Evolutionary conservation across 2,329 filamentous ascomycete species (phyloP).

Genomic region (Phoma sp.): DNA sequence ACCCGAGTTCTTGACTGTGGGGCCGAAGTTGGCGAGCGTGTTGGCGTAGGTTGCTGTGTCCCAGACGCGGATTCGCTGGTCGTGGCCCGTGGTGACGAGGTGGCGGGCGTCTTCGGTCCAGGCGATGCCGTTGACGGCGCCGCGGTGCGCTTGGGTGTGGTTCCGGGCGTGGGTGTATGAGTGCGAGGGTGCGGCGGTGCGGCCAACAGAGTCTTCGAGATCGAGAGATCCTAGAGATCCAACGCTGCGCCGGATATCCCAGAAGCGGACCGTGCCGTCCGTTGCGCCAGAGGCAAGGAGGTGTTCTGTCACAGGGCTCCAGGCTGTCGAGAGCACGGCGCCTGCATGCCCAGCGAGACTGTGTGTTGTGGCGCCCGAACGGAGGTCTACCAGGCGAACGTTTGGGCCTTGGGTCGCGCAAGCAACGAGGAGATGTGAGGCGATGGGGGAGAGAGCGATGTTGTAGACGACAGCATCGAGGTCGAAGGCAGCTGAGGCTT

Average conservation of each 20-base stretch:
- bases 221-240: conserved; percentile 79
- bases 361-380: conserved; percentile 72
- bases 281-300: conserved; percentile 83
- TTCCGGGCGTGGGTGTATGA: conserved; percentile 38
- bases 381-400: conserved; percentile 84
- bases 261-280: conserved; percentile 82
- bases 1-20: conserved; percentile 73
- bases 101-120: conserved; percentile 83
- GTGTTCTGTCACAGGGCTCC: conserved; percentile 82
- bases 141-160: conserved; percentile 69
- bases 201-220: conserved; percentile 79
- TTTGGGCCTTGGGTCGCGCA: conserved; percentile 86
- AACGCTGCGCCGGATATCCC: conserved; percentile 83
- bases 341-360: conserved; percentile 58
- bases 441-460: conserved; percentile 76
- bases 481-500: conserved; percentile 69
- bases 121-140: conserved; percentile 80
- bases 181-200: conserved; percentile 56
- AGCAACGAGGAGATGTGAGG: conserved; percentile 78
- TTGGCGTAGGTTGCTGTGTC: conserved; percentile 80
- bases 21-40: conserved; percentile 86
- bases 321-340: conserved; percentile 68
- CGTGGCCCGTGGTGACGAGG: conserved; percentile 81
- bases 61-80: conserved; percentile 87
- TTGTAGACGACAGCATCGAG: conserved; percentile 74